A percentile compares a stretch with the other conserved stretches of the same genome.
Evolutionary conservation across 2,329 filamentous ascomycete genomes (phyloP).

Genomic region (Pseudopyricularia cyperi): DNA sequence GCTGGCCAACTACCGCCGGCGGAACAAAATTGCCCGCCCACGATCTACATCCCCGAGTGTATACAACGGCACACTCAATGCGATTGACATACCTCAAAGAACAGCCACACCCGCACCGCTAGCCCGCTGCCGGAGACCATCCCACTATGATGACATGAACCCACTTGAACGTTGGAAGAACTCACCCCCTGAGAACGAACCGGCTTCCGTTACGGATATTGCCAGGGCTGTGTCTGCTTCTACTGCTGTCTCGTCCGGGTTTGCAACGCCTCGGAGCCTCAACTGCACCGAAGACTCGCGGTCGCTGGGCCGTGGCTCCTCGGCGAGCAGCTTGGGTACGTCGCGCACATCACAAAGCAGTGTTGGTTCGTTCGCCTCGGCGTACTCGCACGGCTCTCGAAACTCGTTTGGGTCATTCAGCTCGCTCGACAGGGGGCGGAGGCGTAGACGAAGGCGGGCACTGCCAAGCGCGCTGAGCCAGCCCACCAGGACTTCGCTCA

Average conservation of each 20-base stretch:
- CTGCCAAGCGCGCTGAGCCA: conserved; percentile 20
- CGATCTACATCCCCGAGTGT: conserved; percentile 58
- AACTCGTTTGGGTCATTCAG: conserved; percentile 41
- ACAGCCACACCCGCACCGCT: conserved; percentile 36
- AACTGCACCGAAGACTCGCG: conserved; percentile 48
- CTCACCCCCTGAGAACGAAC: conserved; percentile 47
- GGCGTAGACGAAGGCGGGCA: conserved; percentile 34
- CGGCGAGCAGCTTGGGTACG: conserved; percentile 45
- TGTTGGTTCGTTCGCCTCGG: conserved; percentile 43
- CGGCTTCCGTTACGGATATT: conserved; percentile 45
- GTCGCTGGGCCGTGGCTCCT: conserved; percentile 46
- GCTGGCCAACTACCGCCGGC: conserved; percentile 78
- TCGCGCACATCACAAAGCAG: conserved; percentile 50
- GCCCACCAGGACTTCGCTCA: conserved; percentile 18
- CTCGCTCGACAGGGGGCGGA: conserved; percentile 30
- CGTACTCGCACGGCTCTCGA: conserved; percentile 43
- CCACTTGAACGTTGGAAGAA: conserved; percentile 46
- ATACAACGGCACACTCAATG: conserved; percentile 42
- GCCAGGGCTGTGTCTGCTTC: conserved; percentile 43
- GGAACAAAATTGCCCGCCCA: conserved; percentile 62
- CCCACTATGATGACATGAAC: conserved; percentile 34
- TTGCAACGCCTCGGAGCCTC: conserved; percentile 43
- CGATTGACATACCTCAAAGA: conserved; percentile 61
- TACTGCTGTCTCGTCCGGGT: conserved; percentile 37
- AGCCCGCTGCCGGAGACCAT: conserved; percentile 4